Evolutionary conservation across 495 filamentous ascomycete species (phyloP), one percentile per base, ranked within the genome.

Genomic region (Penicillium macrosclerotiorum): DNA sequence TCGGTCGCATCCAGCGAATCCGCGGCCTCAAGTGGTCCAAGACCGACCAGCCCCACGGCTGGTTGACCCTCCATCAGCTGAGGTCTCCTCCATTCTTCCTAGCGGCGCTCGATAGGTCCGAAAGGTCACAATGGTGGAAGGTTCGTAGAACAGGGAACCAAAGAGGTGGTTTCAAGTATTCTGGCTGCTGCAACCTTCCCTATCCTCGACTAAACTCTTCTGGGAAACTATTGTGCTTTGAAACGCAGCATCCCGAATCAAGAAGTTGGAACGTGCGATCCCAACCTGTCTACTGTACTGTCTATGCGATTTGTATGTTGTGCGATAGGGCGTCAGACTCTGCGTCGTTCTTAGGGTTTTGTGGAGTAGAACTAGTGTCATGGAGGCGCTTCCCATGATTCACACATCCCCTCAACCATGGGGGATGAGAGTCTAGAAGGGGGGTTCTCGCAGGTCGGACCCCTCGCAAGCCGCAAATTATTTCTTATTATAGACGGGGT

Each of bases 61-160:
- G 37, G 44, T 61, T 45, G 56, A 57, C 56, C 56, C 55, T 62
- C 58, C 59, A 59, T 63, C 59, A 63, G 59, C 59, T 63, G 59
- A 57, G 50, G 46, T 52, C 37, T 42, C 57, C 33, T 44, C 31
- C 22, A 20, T 12, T 26, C 19, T 23, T 46, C 32, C 20, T 49
- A 55, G 47, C 34, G 41, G 43, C 34, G 47, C 25, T 52, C 49
- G 52, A 62, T 36, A 48, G 43, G 37, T 59, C 52, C 26, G 35
- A 55, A 62, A n/a, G n/a, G n/a, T n/a, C n/a, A n/a, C n/a, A n/a
- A 33, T 25, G 30, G 37, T 22, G 30, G 30, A 38, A 38, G 32
- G n/a, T n/a, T 27, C 32, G 22, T 20, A 38, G 32, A 37, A 44
- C 23, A 40, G 16, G 36, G 33, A 27, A 33, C 9, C n/a, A n/a